Evolutionary conservation across 352 stramenopile species (phyloP), one percentile per base, ranked within the genome.

Genomic region (Globisporangium acanthophoron): DNA sequence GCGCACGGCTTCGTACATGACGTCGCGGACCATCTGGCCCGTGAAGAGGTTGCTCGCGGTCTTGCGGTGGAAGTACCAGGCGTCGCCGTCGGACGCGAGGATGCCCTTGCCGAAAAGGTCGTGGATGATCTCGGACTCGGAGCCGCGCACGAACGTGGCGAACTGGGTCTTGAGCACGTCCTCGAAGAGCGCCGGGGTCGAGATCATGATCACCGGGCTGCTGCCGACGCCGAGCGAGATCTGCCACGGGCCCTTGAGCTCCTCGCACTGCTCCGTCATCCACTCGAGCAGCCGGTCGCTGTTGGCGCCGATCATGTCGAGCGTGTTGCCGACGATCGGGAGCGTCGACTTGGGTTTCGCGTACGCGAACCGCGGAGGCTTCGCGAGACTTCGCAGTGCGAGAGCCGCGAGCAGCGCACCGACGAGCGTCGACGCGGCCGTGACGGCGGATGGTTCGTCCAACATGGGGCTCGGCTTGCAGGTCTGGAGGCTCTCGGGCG

Each of bases 11-110:
- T 35, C 43, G 13, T 40, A 18, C 77, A 87, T 85, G 15, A 53
- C 66, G 5, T 78, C 73, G 5, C 66, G 61, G 0, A 87, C 35
- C 6, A 58, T 59, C 0, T 66, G 59, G 27, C 67, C 59, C n/a
- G 72, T 73, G 59, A 85, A 88, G 51, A 85, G 56, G 6, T 73
- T 69, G 52, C 69, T 82, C 8, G 70, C 59, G 0, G 73, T 79
- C 69, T 84, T 85, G 44, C 77, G 73, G 50, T 87, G 74, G 16
- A 67, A 62, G 5, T 67, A 41, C 72, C 74, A 80, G 48, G 70
- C 72, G 52, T 62, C 53, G 0, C 61, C 63, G 40, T 85, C 70
- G 13, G 71, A 63, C 3, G 64, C 56, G 29, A 82, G 74, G 37
- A 80, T 77, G 12, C 73, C 69, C 9, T 75, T 52, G 18, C 66